phyloP scores from a whole-genome alignment of 164 flowering plant species.

The Echeveria elegans region DNA sequence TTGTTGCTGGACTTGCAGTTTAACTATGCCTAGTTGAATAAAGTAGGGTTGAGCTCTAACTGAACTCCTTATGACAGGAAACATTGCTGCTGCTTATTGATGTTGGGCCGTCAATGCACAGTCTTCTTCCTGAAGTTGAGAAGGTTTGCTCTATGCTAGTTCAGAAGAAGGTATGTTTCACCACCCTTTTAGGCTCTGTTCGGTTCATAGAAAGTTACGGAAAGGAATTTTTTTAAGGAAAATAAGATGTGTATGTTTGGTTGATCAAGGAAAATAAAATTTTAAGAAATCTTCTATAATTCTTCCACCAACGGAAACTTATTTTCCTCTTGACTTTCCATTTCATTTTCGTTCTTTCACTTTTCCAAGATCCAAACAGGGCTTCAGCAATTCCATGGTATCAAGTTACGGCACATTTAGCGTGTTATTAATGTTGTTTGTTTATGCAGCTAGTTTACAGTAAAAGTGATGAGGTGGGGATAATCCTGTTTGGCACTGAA shows the following conservation, averaged over 20 bases:
- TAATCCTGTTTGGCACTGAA: slow-evolving; percentile 74
- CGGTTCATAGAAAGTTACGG: no score
- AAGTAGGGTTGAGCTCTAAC: neutral
- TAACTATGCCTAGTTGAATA: neutral
- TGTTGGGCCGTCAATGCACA: slow-evolving; percentile 84
- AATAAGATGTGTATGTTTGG: no score
- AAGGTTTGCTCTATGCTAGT: slow-evolving; percentile 63
- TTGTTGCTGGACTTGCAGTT: neutral
- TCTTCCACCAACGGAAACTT: no score
- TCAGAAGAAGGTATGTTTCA: slow-evolving; percentile 64
- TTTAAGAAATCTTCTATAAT: no score
- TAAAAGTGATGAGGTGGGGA: slow-evolving; percentile 74
- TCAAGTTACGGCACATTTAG: neutral
- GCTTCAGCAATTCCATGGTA: no score
- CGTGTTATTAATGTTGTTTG: neutral
- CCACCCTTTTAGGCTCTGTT: no score
- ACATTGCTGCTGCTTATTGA: slow-evolving; percentile 62
- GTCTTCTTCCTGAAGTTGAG: slow-evolving; percentile 57
- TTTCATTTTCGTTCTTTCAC: no score
- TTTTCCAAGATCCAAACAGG: no score
- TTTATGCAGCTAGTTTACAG: slow-evolving; percentile 60
- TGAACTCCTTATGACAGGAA: slow-evolving; percentile 41
- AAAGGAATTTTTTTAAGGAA: no score
- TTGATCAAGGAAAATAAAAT: no score
- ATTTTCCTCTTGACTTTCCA: no score